Conservation (phyloP, 805 yeast species). For the Blastobotrys terrestris region DNA sequence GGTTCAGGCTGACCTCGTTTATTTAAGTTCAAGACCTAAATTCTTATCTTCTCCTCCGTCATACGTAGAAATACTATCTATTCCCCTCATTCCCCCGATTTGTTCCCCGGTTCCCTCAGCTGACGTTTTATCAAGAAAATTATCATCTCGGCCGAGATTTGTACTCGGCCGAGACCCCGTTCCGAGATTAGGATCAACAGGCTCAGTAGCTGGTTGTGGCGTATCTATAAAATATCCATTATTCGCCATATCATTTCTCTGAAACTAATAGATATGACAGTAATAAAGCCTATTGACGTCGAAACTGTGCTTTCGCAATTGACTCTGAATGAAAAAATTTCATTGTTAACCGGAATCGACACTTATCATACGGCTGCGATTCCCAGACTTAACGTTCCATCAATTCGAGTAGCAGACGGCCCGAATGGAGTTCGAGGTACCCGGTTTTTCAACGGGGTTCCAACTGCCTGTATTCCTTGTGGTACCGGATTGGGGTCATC, state of each 20-base stretch:
- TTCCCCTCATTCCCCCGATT: too few species aligned
- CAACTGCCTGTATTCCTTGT: slow-evolving; percentile 54
- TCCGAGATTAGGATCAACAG: too few species aligned
- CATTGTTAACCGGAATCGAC: slow-evolving; percentile 39
- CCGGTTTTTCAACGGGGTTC: slow-evolving; percentile 44
- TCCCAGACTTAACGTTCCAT: slow-evolving; percentile 38
- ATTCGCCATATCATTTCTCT: too few species aligned
- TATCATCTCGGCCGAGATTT: background rate
- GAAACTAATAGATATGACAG: background rate
- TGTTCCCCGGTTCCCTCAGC: too few species aligned
- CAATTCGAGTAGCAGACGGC: slow-evolving; percentile 48
- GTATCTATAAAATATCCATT: too few species aligned
- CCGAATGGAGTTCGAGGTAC: slow-evolving; percentile 63
- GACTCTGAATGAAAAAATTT: slow-evolving; percentile 27
- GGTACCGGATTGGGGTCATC: slow-evolving; percentile 57
- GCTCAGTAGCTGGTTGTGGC: too few species aligned
- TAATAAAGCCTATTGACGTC: slow-evolving; percentile 6
- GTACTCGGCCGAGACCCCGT: background rate
- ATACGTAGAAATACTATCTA: too few species aligned
- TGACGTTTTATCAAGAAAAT: background rate
- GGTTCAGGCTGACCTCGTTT: background rate
- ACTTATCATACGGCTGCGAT: slow-evolving; percentile 46
- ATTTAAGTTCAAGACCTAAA: background rate
- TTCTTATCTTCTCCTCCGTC: too few species aligned
- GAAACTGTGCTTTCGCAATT: slow-evolving; percentile 19